Conservation (phyloP, 768 basidiomycete genomes). For the Naganishia antarctica region DNA sequence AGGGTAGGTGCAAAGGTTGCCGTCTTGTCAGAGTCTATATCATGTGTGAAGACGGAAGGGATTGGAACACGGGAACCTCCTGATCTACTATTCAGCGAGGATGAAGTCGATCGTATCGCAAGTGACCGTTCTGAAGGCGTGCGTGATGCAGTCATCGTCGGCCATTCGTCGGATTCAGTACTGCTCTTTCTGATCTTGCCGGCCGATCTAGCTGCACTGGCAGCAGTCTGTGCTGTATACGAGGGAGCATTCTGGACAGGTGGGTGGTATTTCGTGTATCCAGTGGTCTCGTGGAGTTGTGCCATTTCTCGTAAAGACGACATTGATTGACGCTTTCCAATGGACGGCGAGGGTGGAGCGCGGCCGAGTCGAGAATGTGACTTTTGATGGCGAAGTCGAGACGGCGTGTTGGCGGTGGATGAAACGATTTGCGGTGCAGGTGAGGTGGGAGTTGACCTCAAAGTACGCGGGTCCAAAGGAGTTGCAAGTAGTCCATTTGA, state of each 20-base stretch:
- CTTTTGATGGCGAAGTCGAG: slow-evolving; percentile 44
- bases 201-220: slow-evolving; percentile 22
- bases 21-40: background rate
- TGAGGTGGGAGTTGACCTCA: background rate
- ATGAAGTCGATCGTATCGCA: background rate
- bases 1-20: background rate
- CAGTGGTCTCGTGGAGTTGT: slow-evolving; percentile 2
- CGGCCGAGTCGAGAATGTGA: slow-evolving; percentile 37
- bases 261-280: slow-evolving; percentile 1
- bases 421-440: background rate
- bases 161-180: slow-evolving; percentile 5
- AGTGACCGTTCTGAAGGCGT: background rate
- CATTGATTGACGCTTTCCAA: slow-evolving; percentile 40
- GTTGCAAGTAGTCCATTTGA: background rate
- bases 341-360: slow-evolving; percentile 33
- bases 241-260: background rate
- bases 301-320: slow-evolving; percentile 39
- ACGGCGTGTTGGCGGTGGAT: slow-evolving; percentile 29
- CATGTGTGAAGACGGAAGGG: background rate
- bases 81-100: background rate
- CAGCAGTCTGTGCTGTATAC: slow-evolving; percentile 23
- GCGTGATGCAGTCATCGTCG: background rate
- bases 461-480: background rate
- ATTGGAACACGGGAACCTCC: background rate
- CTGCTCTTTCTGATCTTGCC: slow-evolving; percentile 22